A percentile compares a stretch with the other conserved stretches of the same genome.
These are phyloP conservation scores for Linum tenue DNA, from an alignment of 345 rosid genomes.

Conservation along the genomic window DNA sequence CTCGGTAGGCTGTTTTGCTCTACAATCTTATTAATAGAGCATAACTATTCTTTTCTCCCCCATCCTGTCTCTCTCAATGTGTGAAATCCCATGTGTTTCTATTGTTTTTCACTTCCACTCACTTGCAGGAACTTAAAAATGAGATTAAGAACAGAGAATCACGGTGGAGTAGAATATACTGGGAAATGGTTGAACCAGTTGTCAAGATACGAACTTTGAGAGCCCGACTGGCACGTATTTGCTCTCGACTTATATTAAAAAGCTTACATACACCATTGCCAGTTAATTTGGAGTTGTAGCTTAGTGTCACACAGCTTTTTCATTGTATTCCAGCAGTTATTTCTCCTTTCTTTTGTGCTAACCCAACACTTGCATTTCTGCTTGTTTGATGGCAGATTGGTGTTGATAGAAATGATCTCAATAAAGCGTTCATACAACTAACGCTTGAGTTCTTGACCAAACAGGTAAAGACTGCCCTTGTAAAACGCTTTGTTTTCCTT, in stretches of 20 bases:
- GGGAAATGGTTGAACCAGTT: constrained; percentile 91
- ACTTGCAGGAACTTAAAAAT: constrained; percentile 60
- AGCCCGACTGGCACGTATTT: constrained; percentile 71
- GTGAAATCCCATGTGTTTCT: neutral
- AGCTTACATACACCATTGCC: no score
- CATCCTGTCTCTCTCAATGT: neutral
- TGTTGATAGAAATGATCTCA: constrained; percentile 59
- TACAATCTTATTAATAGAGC: neutral
- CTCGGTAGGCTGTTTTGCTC: constrained; percentile 50
- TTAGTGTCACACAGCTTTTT: no score
- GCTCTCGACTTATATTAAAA: neutral
- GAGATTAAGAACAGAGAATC: constrained; percentile 84
- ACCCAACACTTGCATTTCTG: neutral
- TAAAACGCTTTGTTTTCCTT: no score
- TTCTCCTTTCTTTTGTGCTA: neutral
- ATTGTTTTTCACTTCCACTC: constrained; percentile 6
- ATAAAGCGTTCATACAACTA: constrained; percentile 69
- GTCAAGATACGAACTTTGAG: constrained; percentile 74
- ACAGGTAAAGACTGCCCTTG: constrained; percentile 43
- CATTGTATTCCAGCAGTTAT: no score
- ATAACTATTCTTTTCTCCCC: neutral
- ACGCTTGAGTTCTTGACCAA: constrained; percentile 78
- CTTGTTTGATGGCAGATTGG: constrained; percentile 48
- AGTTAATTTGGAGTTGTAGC: no score
- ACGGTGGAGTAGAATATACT: constrained; percentile 57